Evolutionary conservation across 164 flowering plant species (phyloP), one percentile per base, ranked within the genome.

Genomic region (Macadamia integrifolia): DNA sequence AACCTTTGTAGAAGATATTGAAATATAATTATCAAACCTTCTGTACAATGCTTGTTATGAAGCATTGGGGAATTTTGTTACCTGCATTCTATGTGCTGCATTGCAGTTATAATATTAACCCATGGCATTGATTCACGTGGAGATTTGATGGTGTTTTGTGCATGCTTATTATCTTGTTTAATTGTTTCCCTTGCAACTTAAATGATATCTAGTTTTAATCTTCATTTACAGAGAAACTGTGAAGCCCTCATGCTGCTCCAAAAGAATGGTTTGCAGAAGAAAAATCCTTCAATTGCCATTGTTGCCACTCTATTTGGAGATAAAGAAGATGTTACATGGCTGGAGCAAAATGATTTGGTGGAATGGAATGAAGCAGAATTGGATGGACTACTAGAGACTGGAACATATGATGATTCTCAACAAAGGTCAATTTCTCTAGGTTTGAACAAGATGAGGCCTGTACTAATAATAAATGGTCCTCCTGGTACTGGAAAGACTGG

Each of bases 401-500:
- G 68, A 72, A 60, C 6, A 35, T 88, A 76, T 76, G 97, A 90
- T 73, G 78, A 75, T 57, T 89, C 93, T 44, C 98, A 93, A 72
- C 32, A 30, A 66, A 84, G 72, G 67, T 89, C 98, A 74, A 80
- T 93, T 72, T 83, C 92, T 32, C 69, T 87, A 53, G 97, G 95
- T 64, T 64, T 89, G 78, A 91, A 88, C 74, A 89, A 83, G 82
- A 91, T 85, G 71, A 83, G 92, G 29, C 95, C 98, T 1, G 9
- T 91, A 23, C 57, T 91, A 74, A 62, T 83, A 40, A 71, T 91
- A 69, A 89, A 91, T 80, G 98, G 98, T 18, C 98, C 97, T 57
- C 98, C 97, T 62, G 98, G 97, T 64, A 86, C 98, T 40, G 98
- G 98, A 70, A 93, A 93, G 80, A 83, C 93, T 23, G 87, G 87